These are phyloP conservation scores for Citrus medica DNA, from an alignment of 345 rosid species.

Conservation along the genomic window DNA sequence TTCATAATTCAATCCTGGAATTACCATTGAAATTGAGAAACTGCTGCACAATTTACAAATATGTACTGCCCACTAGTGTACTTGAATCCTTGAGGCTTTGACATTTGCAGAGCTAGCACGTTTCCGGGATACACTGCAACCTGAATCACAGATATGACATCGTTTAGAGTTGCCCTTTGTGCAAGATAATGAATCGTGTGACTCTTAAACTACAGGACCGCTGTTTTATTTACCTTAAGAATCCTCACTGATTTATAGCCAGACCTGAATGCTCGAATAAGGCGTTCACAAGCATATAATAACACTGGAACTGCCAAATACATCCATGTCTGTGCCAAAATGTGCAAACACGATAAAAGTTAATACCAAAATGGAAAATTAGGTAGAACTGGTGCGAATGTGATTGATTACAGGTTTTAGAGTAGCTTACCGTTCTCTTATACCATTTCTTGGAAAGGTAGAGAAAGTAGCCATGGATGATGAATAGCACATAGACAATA, in stretches of 20 bases:
- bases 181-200: not conserved
- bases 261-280: conserved; percentile 61
- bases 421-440: conserved; percentile 53
- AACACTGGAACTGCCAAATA: conserved; percentile 64
- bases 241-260: conserved; percentile 57
- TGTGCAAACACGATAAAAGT: not conserved
- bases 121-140: conserved; percentile 86
- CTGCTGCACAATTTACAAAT: conserved; percentile 66
- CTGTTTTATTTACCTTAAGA: conserved; percentile 47
- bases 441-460: conserved; percentile 74
- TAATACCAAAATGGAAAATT: not conserved
- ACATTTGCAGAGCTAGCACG: conserved; percentile 66
- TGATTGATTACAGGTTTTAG: not conserved
- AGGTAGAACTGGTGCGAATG: not conserved
- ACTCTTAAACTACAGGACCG: not conserved
- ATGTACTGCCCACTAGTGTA: conserved; percentile 88
- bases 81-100: conserved; percentile 74
- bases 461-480: conserved; percentile 60
- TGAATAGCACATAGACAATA: conserved; percentile 61
- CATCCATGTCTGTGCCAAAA: conserved; percentile 75
- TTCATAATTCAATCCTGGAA: not conserved
- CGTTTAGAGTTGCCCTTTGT: not conserved
- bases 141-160: conserved; percentile 29
- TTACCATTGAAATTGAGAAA: conserved; percentile 84
- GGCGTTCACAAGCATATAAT: conserved; percentile 53